These are phyloP conservation scores for Pisolithus thermaeus DNA, from an alignment of 1,284 basidiomycete species.

Conservation along the genomic window DNA sequence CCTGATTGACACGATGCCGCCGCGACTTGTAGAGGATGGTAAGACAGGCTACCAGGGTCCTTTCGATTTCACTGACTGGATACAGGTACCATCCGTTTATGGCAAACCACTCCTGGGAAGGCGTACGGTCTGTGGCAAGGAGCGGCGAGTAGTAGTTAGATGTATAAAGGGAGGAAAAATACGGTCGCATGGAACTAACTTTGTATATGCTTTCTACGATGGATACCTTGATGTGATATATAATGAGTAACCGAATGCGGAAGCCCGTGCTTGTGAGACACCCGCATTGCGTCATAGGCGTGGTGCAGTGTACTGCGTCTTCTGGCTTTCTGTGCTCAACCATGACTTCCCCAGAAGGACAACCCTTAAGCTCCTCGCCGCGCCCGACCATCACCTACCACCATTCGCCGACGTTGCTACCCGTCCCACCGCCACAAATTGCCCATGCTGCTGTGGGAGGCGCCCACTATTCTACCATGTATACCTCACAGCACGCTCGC, in stretches of 20 bases:
- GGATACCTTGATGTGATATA: too few species aligned
- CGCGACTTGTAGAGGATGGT: slow-evolving; percentile 58
- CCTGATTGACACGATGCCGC: slow-evolving; percentile 11
- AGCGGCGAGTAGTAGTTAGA: slow-evolving; percentile 28
- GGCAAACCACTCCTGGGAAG: slow-evolving; percentile 94
- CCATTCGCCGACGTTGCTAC: slow-evolving; percentile 32
- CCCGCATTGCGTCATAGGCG: background rate
- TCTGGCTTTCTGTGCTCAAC: background rate
- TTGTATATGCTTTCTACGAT: slow-evolving; percentile 7
- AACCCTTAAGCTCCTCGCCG: background rate
- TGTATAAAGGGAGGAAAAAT: slow-evolving; percentile 6
- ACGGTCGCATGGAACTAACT: slow-evolving; percentile 11
- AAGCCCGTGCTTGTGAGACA: too few species aligned
- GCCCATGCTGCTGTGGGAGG: slow-evolving; percentile 51
- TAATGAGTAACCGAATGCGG: too few species aligned
- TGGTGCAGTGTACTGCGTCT: background rate
- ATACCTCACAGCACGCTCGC: background rate
- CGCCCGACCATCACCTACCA: slow-evolving; percentile 32
- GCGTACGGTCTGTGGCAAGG: slow-evolving; percentile 92
- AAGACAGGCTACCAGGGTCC: slow-evolving; percentile 21
- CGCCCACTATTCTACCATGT: slow-evolving; percentile 49
- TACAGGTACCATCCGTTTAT: slow-evolving; percentile 85
- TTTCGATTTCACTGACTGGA: slow-evolving; percentile 2
- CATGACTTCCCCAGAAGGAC: slow-evolving; percentile 2
- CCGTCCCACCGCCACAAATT: slow-evolving; percentile 45